Evolutionary conservation across 1,284 basidiomycete genomes (phyloP), one percentile per base, ranked within the genome.

Genomic region (Gastroboletus turbinatus): DNA sequence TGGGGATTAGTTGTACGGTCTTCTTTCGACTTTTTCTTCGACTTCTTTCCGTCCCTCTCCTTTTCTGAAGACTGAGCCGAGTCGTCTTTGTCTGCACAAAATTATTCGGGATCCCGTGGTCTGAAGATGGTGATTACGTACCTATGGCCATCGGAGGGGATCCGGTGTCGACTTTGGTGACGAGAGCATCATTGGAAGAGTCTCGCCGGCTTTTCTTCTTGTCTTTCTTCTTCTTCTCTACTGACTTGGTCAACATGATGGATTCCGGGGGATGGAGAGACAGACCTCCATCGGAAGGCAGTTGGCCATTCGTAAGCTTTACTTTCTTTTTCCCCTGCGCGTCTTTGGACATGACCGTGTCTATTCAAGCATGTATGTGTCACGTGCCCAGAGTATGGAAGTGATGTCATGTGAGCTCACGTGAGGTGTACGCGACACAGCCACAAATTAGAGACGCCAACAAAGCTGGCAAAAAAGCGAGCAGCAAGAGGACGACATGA

Each of bases 181-280:
- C 29, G 16, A 25, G 46, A 23, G 23, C 23, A 32, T 49, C 36
- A 6, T 47, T 64, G 53, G 46, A 43, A 46, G 38, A 5, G 23
- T 45, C 49, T 25, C 39, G 46, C 23, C 46, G 49, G 17, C 38
- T 47, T 50, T 51, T 63, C 43, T 55, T 63, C 53, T 63, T 58
- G 33, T 63, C 39, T 32, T 51, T 63, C 21, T 46, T 57, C 56
- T 56, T 65, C 50, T 64, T 63, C 17, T 68, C 59, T 21, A 44
- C 66, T 68, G 33, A 53, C 55, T 66, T 56, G 40, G 58, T 70
- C 48, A 66, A 46, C 42, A 52, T 5, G 21, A 16, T 44, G 21
- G 49, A 29, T 42, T 46, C 33, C 8, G 35, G 50, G 32, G 21
- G 25, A 50, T 38, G 17, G 30, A 19, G 13, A 8, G 19, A 56